Percentiles rank a stretch among this genome's conserved stretches.
phyloP scores from a whole-genome alignment of 352 stramenopile species.

The Phytophthora aleatoria region DNA sequence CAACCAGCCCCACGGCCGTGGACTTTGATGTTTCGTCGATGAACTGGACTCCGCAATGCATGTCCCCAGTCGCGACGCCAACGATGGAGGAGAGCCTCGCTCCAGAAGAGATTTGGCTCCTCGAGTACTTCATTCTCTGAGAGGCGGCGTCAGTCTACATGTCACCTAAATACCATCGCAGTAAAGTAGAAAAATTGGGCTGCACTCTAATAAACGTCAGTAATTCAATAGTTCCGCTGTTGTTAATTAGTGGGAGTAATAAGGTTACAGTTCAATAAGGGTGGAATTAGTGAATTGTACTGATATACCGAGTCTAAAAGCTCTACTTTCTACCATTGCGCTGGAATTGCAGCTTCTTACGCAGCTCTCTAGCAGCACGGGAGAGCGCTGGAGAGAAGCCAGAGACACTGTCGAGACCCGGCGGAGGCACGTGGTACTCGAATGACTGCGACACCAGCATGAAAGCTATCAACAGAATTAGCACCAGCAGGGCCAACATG shows the following conservation, averaged over 20 bases:
- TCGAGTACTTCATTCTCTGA: constrained; percentile 82
- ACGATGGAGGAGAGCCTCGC: constrained; percentile 18
- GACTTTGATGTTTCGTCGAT: constrained; percentile 29
- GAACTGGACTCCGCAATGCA: constrained; percentile 14
- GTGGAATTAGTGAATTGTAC: constrained; percentile 3
- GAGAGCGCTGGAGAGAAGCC: constrained; percentile 70
- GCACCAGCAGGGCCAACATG: constrained; percentile 71
- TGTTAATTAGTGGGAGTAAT: too few species aligned
- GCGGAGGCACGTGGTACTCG: constrained; percentile 76
- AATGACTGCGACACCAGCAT: constrained; percentile 73
- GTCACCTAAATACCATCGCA: constrained; percentile 15
- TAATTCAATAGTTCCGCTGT: background rate
- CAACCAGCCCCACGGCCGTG: constrained; percentile 32
- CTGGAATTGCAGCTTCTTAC: constrained; percentile 42
- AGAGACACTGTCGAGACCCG: constrained; percentile 49
- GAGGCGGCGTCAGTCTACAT: constrained; percentile 6
- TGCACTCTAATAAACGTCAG: constrained; percentile 23
- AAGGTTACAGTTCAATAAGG: too few species aligned
- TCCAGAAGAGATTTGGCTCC: constrained; percentile 61
- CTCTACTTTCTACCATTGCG: constrained; percentile 30
- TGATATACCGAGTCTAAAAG: background rate
- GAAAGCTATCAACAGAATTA: constrained; percentile 70
- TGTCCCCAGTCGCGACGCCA: constrained; percentile 12
- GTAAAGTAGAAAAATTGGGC: constrained; percentile 6
- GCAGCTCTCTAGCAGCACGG: constrained; percentile 49